These are phyloP conservation scores for Glarea lozoyensis DNA, from an alignment of 495 filamentous ascomycete species.

Conservation along the genomic window DNA sequence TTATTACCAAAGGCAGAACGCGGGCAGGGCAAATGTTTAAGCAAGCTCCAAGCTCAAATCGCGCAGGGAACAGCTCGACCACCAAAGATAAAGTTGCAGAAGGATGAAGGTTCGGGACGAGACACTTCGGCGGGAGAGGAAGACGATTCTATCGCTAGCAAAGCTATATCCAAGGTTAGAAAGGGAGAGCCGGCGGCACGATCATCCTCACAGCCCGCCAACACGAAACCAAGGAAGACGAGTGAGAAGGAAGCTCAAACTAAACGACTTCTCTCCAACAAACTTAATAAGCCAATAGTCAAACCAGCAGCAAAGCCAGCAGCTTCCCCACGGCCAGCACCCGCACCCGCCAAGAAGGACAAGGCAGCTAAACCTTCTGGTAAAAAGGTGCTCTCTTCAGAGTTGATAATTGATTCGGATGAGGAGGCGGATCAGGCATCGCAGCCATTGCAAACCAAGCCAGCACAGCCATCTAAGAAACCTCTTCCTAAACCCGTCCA, in stretches of 20 bases:
- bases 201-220: constrained; percentile 39
- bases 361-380: constrained; percentile 42
- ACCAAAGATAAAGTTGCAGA: constrained; percentile 49
- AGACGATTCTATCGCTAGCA: constrained; percentile 47
- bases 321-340: neutral
- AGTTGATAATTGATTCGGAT: constrained; percentile 69
- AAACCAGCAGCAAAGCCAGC: constrained; percentile 34
- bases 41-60: constrained; percentile 57
- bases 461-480: constrained; percentile 26
- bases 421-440: constrained; percentile 55
- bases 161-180: constrained; percentile 32
- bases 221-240: constrained; percentile 45
- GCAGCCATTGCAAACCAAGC: no score
- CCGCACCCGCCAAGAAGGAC: constrained; percentile 36
- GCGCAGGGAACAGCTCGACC: constrained; percentile 43
- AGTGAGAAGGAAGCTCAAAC: constrained; percentile 52
- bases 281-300: constrained; percentile 32
- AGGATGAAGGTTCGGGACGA: constrained; percentile 37
- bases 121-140: constrained; percentile 27
- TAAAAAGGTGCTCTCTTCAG: constrained; percentile 56
- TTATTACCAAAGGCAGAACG: constrained; percentile 67
- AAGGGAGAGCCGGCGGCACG: constrained; percentile 44
- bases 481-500: constrained; percentile 21
- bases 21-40: constrained; percentile 71
- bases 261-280: constrained; percentile 52